phyloP scores from a whole-genome alignment of 1,284 basidiomycete genomes.

The Austropuccinia psidii region DNA sequence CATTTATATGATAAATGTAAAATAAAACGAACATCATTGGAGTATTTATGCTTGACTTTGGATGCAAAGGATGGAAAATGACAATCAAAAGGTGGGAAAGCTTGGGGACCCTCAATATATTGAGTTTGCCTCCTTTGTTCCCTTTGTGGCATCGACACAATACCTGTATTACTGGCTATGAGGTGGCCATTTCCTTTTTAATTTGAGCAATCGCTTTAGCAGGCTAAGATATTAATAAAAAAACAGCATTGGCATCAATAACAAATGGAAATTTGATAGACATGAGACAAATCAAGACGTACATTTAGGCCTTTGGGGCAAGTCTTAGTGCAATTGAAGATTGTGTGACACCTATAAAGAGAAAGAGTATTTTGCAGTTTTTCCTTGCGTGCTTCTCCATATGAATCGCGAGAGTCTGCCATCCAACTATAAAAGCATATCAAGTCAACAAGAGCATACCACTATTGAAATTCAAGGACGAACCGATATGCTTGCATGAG shows the following conservation, averaged over 20 bases:
- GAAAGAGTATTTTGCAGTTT: constrained; percentile 91
- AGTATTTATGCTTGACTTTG: too few species aligned
- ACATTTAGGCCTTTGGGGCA: constrained; percentile 90
- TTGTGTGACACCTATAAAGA: constrained; percentile 69
- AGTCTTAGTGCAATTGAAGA: constrained; percentile 88
- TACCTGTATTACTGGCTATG: too few species aligned
- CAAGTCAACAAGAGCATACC: background rate
- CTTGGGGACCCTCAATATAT: too few species aligned
- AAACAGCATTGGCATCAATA: background rate
- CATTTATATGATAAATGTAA: too few species aligned
- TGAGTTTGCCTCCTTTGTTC: too few species aligned
- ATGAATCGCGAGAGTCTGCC: constrained; percentile 84
- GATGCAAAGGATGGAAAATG: too few species aligned
- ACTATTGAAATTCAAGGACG: constrained; percentile 48
- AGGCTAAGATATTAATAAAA: constrained; percentile 49
- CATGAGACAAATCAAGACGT: background rate
- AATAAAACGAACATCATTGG: too few species aligned
- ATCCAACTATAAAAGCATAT: constrained; percentile 64
- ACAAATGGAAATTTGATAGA: background rate
- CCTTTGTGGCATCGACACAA: too few species aligned
- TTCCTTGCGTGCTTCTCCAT: constrained; percentile 74
- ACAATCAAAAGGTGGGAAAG: too few species aligned
- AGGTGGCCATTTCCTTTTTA: constrained; percentile 40
- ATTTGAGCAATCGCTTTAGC: constrained; percentile 49
- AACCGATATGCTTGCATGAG: constrained; percentile 67